Base-by-base conservation (phyloP, 2,329 filamentous ascomycete genomes). In the Karstenula rhodostoma region DNA sequence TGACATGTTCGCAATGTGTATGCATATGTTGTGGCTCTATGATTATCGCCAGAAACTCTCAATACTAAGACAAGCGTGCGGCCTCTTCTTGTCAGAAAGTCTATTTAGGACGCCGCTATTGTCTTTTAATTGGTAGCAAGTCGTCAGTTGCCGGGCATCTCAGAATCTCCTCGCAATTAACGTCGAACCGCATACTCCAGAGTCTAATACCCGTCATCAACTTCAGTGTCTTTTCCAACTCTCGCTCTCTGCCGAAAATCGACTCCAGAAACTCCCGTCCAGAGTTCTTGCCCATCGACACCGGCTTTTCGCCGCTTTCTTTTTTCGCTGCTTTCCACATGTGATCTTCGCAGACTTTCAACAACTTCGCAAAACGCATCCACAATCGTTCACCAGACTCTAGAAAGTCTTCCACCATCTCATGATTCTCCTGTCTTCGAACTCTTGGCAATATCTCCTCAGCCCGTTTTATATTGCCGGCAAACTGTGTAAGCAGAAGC, bases 231-330 rank as follows among this genome's bases (percentile, higher is more conserved):
- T 89, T 89, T 77, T 94, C 89, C 57, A 97, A 85, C 81, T 97
- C 92, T 64, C 93, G 87, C 74, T 98, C 94, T 64, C 90, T 89
- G 66, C 94, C 94, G 71, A 98, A 98, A 70, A 99, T 92, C 53
- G 93, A 94, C 77, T 97, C 90, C 72, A 99, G 94, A 73, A 99
- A 98, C 82, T 97, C 94, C 69, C 91, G 90, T 53, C 95, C 95
- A 56, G 93, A 92, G 77, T 93, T 94, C 84, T 93, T 94, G 75
- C 94, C 94, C 79, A 98, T 76, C 89, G 89, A 63, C 54, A 88
- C 80, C 37, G 86, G 80, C 60, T 88, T 87, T 78, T 89, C 89
- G 42, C 78, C 77, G 67, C 84, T 85, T 79, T 92, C 85, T 62
- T 77, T 77, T 84, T 92, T 94, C 69, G 90, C 90, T 44, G 90